phyloP scores from a whole-genome alignment of 768 basidiomycete species.

The Phylloporus arenicola region DNA sequence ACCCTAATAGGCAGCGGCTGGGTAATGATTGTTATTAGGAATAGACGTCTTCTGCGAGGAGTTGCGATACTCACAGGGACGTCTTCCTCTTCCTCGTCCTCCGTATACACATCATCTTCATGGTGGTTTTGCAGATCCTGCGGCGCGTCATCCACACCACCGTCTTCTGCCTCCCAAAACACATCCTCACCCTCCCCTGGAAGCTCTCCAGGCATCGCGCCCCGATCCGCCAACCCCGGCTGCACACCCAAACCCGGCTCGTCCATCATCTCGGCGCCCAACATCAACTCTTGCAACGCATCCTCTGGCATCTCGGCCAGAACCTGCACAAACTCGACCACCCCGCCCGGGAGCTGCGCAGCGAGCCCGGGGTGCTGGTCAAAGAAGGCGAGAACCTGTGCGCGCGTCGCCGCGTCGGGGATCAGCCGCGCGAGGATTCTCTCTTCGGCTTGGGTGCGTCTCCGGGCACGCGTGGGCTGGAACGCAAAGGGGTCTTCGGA shows the following conservation, averaged over 20 bases:
- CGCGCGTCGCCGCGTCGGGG: constrained; percentile 51
- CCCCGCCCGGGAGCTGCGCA: constrained; percentile 57
- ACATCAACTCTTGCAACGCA: constrained; percentile 55
- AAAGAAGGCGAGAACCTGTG: constrained; percentile 57
- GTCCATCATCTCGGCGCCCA: constrained; percentile 38
- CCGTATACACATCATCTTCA: constrained; percentile 25
- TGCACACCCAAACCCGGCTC: constrained; percentile 29
- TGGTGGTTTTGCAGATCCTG: constrained; percentile 21
- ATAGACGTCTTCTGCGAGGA: background rate
- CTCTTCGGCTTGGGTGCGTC: constrained; percentile 43
- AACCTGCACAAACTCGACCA: constrained; percentile 58
- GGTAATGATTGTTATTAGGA: background rate
- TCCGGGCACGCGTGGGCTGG: constrained; percentile 26
- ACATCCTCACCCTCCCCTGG: constrained; percentile 33
- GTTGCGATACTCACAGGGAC: constrained; percentile 39
- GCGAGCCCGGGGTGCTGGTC: constrained; percentile 51
- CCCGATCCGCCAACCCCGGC: constrained; percentile 18
- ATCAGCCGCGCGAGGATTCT: constrained; percentile 51
- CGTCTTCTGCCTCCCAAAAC: constrained; percentile 22
- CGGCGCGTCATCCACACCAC: constrained; percentile 15
- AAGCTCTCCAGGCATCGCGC: constrained; percentile 43
- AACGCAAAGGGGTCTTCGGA: constrained; percentile 46
- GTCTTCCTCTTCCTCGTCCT: constrained; percentile 42
- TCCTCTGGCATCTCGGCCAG: constrained; percentile 52
- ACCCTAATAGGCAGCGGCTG: constrained; percentile 58